Percentiles rank a stretch among this genome's conserved stretches.
Evolutionary conservation across 306 rosid genomes (phyloP).

Genomic region (Begonia fuchsioides): DNA sequence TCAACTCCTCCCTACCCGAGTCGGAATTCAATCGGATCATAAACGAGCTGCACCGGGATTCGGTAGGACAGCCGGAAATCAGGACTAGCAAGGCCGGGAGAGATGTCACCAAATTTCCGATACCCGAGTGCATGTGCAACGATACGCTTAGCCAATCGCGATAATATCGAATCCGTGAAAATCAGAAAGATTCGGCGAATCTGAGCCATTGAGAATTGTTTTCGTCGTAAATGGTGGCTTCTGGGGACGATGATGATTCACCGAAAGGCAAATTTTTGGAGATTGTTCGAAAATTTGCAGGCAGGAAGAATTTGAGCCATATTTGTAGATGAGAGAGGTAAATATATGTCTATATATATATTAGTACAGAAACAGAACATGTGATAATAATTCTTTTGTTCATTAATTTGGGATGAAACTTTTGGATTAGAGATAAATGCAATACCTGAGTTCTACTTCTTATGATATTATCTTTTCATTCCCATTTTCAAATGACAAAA

Average conservation of each 20-base stretch:
- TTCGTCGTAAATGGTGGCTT: background rate
- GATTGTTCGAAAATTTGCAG: background rate
- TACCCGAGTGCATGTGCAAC: constrained; percentile 82
- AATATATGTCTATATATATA: background rate
- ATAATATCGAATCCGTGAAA: background rate
- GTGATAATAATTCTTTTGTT: constrained; percentile 37
- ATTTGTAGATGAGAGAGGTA: background rate
- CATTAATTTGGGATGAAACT: constrained; percentile 8
- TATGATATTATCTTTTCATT: too few species aligned
- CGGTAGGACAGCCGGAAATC: constrained; percentile 75
- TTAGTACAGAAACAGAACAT: background rate
- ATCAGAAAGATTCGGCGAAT: constrained; percentile 1
- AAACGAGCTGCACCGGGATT: constrained; percentile 50
- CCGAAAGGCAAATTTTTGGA: constrained; percentile 1
- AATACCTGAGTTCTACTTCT: too few species aligned
- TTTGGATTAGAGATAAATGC: too few species aligned
- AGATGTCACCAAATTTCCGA: constrained; percentile 87
- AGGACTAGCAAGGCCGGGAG: constrained; percentile 42
- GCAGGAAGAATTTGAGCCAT: background rate
- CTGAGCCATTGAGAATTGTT: constrained; percentile 15
- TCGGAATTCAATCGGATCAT: constrained; percentile 54
- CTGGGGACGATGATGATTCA: constrained; percentile 9
- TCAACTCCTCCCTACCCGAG: constrained; percentile 52
- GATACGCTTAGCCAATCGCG: constrained; percentile 15
- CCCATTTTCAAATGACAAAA: too few species aligned